Evolutionary conservation across 2,329 filamentous ascomycete genomes (phyloP).

Genomic region (Botryosphaeria agaves): DNA sequence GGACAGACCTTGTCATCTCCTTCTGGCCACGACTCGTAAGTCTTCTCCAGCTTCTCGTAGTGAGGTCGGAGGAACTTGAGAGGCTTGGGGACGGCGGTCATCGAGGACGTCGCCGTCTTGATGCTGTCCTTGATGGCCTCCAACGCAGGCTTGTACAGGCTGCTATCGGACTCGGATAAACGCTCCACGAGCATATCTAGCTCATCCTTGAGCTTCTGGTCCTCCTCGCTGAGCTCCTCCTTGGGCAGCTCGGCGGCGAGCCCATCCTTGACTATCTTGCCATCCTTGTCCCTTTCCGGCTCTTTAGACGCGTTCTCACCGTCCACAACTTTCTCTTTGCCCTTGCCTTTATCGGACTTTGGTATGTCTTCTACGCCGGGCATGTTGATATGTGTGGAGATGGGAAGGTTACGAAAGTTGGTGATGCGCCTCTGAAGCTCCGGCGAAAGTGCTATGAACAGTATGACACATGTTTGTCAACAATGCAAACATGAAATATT

Average conservation of each 20-base stretch:
- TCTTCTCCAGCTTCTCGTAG: slow-evolving; percentile 73
- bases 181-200: slow-evolving; percentile 96
- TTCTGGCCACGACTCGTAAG: slow-evolving; percentile 78
- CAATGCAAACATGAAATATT: no score
- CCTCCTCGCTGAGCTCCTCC: slow-evolving; percentile 94
- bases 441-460: no score
- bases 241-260: slow-evolving; percentile 53
- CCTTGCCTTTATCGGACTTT: slow-evolving; percentile 82
- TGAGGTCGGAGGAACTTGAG: slow-evolving; percentile 95
- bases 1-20: slow-evolving; percentile 61
- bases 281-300: slow-evolving; percentile 47
- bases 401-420: not conserved
- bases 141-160: slow-evolving; percentile 79
- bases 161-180: slow-evolving; percentile 78
- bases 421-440: slow-evolving; percentile 1
- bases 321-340: slow-evolving; percentile 77
- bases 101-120: slow-evolving; percentile 97
- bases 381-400: slow-evolving; percentile 3
- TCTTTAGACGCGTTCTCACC: slow-evolving; percentile 33
- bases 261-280: slow-evolving; percentile 51
- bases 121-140: slow-evolving; percentile 97
- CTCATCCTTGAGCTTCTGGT: slow-evolving; percentile 95
- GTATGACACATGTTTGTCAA: no score
- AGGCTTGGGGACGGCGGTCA: slow-evolving; percentile 97
- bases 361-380: no score